Evolutionary conservation across 257 asterid genomes (phyloP).

Genomic region (Jacaranda copaia): DNA sequence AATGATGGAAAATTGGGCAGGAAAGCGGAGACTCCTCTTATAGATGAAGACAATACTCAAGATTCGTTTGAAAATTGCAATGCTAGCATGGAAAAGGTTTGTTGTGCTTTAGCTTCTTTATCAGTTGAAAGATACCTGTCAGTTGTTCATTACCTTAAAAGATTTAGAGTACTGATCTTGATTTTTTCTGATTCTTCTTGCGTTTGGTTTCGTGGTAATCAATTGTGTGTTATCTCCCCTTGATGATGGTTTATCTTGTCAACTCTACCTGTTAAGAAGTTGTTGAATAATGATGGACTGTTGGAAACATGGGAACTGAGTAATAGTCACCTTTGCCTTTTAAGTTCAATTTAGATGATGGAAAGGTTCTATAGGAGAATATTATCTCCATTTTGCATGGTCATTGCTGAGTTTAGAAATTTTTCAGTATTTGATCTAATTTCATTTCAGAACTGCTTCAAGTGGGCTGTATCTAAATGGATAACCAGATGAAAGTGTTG

Average conservation of each 20-base stretch:
- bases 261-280: background rate
- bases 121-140: slow-evolving; percentile 44
- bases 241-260: background rate
- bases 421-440: background rate
- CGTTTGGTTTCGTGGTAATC: background rate
- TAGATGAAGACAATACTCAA: slow-evolving; percentile 43
- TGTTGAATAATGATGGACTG: slow-evolving; percentile 3
- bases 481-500: slow-evolving; percentile 2
- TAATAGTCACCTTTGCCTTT: background rate
- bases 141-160: slow-evolving; percentile 5
- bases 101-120: slow-evolving; percentile 45
- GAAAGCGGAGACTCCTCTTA: slow-evolving; percentile 34
- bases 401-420: slow-evolving; percentile 1
- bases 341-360: slow-evolving; percentile 2
- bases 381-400: slow-evolving; percentile 15
- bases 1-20: slow-evolving; percentile 40
- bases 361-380: background rate
- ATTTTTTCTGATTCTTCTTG: background rate
- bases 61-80: slow-evolving; percentile 51
- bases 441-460: background rate
- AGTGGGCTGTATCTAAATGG: background rate
- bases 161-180: background rate
- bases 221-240: background rate
- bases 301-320: background rate
- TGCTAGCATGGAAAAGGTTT: slow-evolving; percentile 59